Evolutionary conservation across 208 protist species (phyloP).

Genomic region (Trichomonas gallinae): DNA sequence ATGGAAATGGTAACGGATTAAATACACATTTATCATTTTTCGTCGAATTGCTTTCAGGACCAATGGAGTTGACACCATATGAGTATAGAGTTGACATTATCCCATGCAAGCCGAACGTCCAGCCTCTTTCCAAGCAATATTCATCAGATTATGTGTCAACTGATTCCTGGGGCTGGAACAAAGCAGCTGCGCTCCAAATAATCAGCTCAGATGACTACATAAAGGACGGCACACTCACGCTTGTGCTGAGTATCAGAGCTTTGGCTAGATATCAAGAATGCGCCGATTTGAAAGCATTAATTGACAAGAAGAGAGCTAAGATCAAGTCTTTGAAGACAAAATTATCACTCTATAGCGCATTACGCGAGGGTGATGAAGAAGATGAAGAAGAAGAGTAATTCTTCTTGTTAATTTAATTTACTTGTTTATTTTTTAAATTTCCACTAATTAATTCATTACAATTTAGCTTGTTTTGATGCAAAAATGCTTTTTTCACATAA

Average conservation of each 20-base stretch:
- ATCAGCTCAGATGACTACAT: not conserved
- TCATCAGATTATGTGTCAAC: not conserved
- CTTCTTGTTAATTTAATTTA: too few species aligned
- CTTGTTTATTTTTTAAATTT: too few species aligned
- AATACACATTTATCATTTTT: not conserved
- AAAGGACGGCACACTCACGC: not conserved
- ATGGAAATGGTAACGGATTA: not conserved
- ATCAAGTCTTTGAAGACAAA: too few species aligned
- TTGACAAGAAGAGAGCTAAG: not conserved
- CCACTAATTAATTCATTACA: too few species aligned
- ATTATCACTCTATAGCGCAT: too few species aligned
- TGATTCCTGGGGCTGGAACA: constrained; percentile 23
- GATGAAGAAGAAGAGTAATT: too few species aligned
- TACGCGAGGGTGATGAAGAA: too few species aligned
- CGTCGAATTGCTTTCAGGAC: not conserved
- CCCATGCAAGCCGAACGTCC: not conserved
- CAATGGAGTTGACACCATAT: not conserved
- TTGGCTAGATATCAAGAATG: not conserved
- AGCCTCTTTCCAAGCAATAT: not conserved
- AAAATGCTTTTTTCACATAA: too few species aligned
- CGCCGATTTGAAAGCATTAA: not conserved
- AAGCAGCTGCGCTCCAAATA: not conserved
- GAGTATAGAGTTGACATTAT: not conserved
- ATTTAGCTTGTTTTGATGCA: too few species aligned
- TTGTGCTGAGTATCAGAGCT: not conserved